Percentiles rank a stretch among this genome's conserved stretches.
These are phyloP conservation scores for Fragilariopsis cylindrus DNA, from an alignment of 108 stramenopile genomes.

Conservation along the genomic window DNA sequence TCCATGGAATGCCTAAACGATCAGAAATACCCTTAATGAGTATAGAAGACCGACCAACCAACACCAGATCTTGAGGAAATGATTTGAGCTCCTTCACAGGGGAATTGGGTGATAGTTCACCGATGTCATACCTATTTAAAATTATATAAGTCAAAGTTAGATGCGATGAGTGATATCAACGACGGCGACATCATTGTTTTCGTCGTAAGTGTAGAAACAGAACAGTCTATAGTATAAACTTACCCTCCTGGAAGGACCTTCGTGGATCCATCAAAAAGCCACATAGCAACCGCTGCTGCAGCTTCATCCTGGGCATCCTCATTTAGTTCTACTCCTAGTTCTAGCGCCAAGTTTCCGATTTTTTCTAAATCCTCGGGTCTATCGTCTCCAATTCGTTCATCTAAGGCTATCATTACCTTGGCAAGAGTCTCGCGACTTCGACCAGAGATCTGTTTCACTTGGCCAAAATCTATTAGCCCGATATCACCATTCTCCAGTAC, in stretches of 20 bases:
- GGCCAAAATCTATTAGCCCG: constrained; percentile 94
- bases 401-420: constrained; percentile 90
- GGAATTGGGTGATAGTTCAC: constrained; percentile 84
- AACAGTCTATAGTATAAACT: neutral
- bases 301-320: constrained; percentile 75
- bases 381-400: constrained; percentile 67
- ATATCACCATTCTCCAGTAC: constrained; percentile 89
- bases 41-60: constrained; percentile 91
- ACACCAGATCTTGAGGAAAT: constrained; percentile 94
- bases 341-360: constrained; percentile 77
- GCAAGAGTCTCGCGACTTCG: constrained; percentile 78
- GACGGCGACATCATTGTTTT: too few species aligned
- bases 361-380: constrained; percentile 66
- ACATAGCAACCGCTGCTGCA: constrained; percentile 88
- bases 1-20: constrained; percentile 88
- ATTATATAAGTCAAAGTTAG: too few species aligned
- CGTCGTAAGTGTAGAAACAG: too few species aligned
- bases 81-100: constrained; percentile 89
- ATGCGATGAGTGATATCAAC: too few species aligned
- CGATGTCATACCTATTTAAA: constrained; percentile 55
- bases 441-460: constrained; percentile 88
- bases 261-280: constrained; percentile 87
- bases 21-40: constrained; percentile 91
- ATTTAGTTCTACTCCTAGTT: constrained; percentile 85
- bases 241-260: constrained; percentile 82